Conservation (phyloP, 768 basidiomycete species). For the Nidularia sp. region DNA sequence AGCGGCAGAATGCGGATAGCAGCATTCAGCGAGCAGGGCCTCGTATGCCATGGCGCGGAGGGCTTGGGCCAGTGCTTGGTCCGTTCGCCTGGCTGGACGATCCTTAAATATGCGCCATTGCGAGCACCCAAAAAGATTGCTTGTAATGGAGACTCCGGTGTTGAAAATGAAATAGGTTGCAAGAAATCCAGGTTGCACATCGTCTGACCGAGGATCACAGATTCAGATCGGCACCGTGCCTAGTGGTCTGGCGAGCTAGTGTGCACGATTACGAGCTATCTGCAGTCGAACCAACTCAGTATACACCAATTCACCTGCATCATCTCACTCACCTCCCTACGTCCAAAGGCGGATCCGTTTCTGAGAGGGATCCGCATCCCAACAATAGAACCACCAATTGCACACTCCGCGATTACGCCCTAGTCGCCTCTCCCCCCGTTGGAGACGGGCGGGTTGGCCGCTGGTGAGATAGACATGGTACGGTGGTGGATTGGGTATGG, state of each 20-base stretch:
- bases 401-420: constrained; percentile 10
- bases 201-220: constrained; percentile 32
- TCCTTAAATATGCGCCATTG: not conserved
- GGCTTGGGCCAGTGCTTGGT: not conserved
- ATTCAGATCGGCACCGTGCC: constrained; percentile 19
- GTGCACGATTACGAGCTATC: constrained; percentile 2
- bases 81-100: not conserved
- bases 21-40: not conserved
- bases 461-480: too few relatives aligned
- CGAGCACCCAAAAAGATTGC: constrained; percentile 1
- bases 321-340: not conserved
- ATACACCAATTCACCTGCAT: not conserved
- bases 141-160: constrained; percentile 10
- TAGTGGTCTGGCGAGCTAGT: constrained; percentile 5
- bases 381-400: constrained; percentile 4
- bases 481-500: too few relatives aligned
- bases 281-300: constrained; percentile 7
- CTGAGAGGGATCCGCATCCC: constrained; percentile 19
- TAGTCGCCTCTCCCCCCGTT: not conserved
- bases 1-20: not conserved
- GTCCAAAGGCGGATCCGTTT: constrained; percentile 4
- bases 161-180: constrained; percentile 16
- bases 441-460: too few relatives aligned
- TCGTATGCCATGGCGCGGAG: not conserved
- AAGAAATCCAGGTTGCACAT: constrained; percentile 15